Conservation (phyloP, 768 basidiomycete genomes). For the Steccherinum ochraceum region DNA sequence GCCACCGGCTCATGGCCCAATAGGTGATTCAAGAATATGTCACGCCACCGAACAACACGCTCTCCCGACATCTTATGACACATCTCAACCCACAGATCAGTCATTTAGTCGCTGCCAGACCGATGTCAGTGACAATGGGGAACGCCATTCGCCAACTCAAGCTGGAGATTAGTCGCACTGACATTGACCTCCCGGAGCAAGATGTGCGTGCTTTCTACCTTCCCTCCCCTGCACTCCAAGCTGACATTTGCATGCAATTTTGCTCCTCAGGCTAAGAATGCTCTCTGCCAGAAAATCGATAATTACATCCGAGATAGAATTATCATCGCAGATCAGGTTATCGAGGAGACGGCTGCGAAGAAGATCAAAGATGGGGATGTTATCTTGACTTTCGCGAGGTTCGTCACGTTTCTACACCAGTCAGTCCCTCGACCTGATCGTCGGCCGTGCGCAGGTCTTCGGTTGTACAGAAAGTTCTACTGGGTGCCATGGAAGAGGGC, state of each 20-base stretch:
- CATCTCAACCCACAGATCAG: slow-evolving; percentile 91
- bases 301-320: slow-evolving; percentile 93
- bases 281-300: slow-evolving; percentile 79
- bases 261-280: slow-evolving; percentile 76
- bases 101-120: slow-evolving; percentile 79
- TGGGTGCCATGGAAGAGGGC: slow-evolving; percentile 68
- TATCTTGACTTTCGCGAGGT: slow-evolving; percentile 92
- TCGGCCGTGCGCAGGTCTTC: slow-evolving; percentile 94
- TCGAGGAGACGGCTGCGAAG: slow-evolving; percentile 78
- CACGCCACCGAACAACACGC: slow-evolving; percentile 80
- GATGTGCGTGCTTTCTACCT: slow-evolving; percentile 51
- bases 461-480: slow-evolving; percentile 83
- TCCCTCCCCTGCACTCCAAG: slow-evolving; percentile 1
- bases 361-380: slow-evolving; percentile 95
- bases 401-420: not conserved
- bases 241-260: slow-evolving; percentile 6
- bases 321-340: slow-evolving; percentile 88
- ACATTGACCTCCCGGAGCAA: slow-evolving; percentile 92
- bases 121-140: slow-evolving; percentile 91
- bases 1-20: slow-evolving; percentile 5
- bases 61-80: slow-evolving; percentile 87
- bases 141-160: slow-evolving; percentile 94
- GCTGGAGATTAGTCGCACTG: slow-evolving; percentile 86
- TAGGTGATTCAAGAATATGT: slow-evolving; percentile 90
- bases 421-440: slow-evolving; percentile 47